A percentile compares a stretch with the other conserved stretches of the same genome.
phyloP scores from a whole-genome alignment of 2,329 filamentous ascomycete genomes.

The Colletotrichum theobromicola region DNA sequence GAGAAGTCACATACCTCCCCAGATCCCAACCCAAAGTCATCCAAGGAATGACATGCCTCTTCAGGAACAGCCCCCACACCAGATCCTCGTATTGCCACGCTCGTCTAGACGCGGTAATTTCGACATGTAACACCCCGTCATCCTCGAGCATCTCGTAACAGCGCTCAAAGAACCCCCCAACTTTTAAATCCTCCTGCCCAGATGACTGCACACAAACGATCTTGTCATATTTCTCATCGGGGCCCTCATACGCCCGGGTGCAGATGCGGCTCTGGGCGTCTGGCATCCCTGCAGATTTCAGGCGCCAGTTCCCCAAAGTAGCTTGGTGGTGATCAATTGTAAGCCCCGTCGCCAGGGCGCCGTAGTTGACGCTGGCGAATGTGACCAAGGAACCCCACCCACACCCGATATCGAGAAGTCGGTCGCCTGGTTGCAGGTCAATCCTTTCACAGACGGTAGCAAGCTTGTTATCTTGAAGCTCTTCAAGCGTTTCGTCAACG shows the following conservation, averaged over 20 bases:
- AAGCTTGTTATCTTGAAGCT: slow-evolving; percentile 91
- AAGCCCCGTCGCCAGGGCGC: slow-evolving; percentile 77
- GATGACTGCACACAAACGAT: slow-evolving; percentile 92
- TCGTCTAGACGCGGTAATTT: slow-evolving; percentile 92
- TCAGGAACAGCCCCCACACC: slow-evolving; percentile 98
- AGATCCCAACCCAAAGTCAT: slow-evolving; percentile 94
- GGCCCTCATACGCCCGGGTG: slow-evolving; percentile 78
- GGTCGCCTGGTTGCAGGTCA: slow-evolving; percentile 73
- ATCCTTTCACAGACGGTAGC: slow-evolving; percentile 90
- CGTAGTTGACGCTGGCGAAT: slow-evolving; percentile 84
- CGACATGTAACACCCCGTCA: slow-evolving; percentile 93
- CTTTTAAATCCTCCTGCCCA: slow-evolving; percentile 94
- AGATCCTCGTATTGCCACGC: slow-evolving; percentile 98
- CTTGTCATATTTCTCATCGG: slow-evolving; percentile 63
- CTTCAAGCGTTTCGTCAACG: slow-evolving; percentile 80
- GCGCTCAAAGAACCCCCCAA: slow-evolving; percentile 39
- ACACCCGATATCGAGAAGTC: slow-evolving; percentile 84
- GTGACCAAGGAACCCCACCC: slow-evolving; percentile 90
- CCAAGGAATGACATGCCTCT: slow-evolving; percentile 98
- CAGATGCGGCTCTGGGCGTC: slow-evolving; percentile 83
- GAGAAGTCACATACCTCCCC: slow-evolving; percentile 81
- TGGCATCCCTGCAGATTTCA: slow-evolving; percentile 74
- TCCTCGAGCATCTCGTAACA: slow-evolving; percentile 96
- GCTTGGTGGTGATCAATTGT: slow-evolving; percentile 90
- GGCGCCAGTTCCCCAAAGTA: slow-evolving; percentile 83